Evolutionary conservation across 2,329 filamentous ascomycete species (phyloP).

Genomic region (Claviceps maximensis): DNA sequence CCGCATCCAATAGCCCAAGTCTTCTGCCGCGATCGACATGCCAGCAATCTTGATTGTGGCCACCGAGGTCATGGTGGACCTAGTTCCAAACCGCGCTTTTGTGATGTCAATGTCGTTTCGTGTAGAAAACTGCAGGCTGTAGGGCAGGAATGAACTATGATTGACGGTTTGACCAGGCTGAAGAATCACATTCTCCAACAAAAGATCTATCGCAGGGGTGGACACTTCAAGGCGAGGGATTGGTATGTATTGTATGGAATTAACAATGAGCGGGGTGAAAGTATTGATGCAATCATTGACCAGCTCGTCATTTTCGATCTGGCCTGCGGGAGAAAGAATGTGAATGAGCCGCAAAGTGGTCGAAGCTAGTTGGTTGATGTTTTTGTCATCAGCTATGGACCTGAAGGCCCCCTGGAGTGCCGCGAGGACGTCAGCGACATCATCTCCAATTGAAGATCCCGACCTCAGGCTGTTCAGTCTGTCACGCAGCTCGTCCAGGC

Average conservation of each 20-base stretch:
- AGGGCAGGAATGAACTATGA: conserved; percentile 77
- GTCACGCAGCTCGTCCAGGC: conserved; percentile 35
- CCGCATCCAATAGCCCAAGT: conserved; percentile 81
- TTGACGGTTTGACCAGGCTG: conserved; percentile 80
- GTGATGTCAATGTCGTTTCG: conserved; percentile 78
- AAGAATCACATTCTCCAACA: conserved; percentile 82
- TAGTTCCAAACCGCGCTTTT: conserved; percentile 54
- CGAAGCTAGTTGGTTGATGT: conserved; percentile 55
- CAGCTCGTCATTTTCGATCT: conserved; percentile 55
- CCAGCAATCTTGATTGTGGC: conserved; percentile 71
- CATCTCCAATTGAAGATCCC: conserved; percentile 55
- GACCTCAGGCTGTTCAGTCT: conserved; percentile 50
- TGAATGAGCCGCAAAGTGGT: conserved; percentile 55
- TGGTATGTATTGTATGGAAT: conserved; percentile 72
- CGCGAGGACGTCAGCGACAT: conserved; percentile 58
- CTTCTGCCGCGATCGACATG: conserved; percentile 69
- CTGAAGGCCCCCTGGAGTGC: conserved; percentile 56
- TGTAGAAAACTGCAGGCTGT: conserved; percentile 66
- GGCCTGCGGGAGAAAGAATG: conserved; percentile 53
- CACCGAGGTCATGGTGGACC: conserved; percentile 52
- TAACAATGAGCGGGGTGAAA: conserved; percentile 65
- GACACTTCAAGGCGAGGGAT: conserved; percentile 84
- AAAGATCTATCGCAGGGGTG: conserved; percentile 67
- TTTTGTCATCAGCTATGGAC: conserved; percentile 57
- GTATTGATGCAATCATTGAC: conserved; percentile 64